Conservation (phyloP, 352 stramenopile species). For the Phytophthora tubulina region DNA sequence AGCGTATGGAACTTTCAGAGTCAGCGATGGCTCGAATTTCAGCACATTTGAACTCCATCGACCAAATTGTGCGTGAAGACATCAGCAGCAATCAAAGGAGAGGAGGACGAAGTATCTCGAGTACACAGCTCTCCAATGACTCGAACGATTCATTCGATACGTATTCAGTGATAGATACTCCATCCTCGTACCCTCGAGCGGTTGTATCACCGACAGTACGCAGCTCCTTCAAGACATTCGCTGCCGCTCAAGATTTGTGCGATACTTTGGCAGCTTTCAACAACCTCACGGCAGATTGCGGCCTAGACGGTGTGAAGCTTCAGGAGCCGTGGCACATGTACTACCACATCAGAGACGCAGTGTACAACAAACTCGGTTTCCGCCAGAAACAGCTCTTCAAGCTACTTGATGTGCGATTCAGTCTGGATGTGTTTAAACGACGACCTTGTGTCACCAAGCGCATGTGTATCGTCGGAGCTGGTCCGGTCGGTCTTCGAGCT, state of each 20-base stretch:
- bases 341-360: slow-evolving; percentile 54
- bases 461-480: slow-evolving; percentile 71
- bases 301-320: slow-evolving; percentile 47
- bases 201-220: slow-evolving; percentile 22
- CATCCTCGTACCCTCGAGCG: neutral
- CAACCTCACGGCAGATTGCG: slow-evolving; percentile 50
- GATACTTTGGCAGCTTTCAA: slow-evolving; percentile 57
- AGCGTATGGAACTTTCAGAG: slow-evolving; percentile 60
- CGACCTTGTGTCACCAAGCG: slow-evolving; percentile 57
- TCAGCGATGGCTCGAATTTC: slow-evolving; percentile 59
- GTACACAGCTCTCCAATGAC: slow-evolving; percentile 22
- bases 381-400: slow-evolving; percentile 77
- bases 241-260: slow-evolving; percentile 55
- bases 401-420: slow-evolving; percentile 60
- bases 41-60: slow-evolving; percentile 59
- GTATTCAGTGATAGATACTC: neutral
- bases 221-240: slow-evolving; percentile 57
- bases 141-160: slow-evolving; percentile 11
- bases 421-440: slow-evolving; percentile 49
- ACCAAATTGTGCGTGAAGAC: slow-evolving; percentile 68
- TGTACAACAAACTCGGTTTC: slow-evolving; percentile 65
- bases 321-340: slow-evolving; percentile 60
- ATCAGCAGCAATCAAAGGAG: slow-evolving; percentile 35
- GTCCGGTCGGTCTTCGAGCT: slow-evolving; percentile 71
- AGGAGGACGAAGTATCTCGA: slow-evolving; percentile 50